Percentiles rank a stretch among this genome's conserved stretches.
Conservation (phyloP, 2,329 filamentous ascomycete genomes). For the Penicillium sp. region DNA sequence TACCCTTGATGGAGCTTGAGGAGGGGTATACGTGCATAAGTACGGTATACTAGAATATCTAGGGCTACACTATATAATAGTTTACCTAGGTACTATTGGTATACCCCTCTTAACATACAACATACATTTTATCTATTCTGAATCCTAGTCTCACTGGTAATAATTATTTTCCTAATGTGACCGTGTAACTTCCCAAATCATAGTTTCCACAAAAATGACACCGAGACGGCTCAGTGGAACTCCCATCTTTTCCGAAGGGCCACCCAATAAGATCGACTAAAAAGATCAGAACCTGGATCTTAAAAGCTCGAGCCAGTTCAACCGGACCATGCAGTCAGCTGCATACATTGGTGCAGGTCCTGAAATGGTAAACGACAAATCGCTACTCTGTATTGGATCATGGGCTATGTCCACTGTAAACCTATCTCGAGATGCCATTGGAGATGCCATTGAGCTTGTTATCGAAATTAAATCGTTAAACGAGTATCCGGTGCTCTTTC, state of each 20-base stretch:
- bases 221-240: constrained; percentile 14
- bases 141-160: not conserved
- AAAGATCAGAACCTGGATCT: constrained; percentile 9
- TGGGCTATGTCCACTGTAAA: not conserved
- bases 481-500: not conserved
- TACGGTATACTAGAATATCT: not conserved
- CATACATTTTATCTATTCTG: not conserved
- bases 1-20: not conserved
- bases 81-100: not conserved
- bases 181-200: not conserved
- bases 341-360: not conserved
- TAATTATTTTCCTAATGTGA: not conserved
- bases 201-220: not conserved
- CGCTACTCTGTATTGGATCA: not conserved
- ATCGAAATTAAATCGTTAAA: not conserved
- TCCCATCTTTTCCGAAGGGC: constrained; percentile 13
- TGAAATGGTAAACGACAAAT: not conserved
- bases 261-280: constrained; percentile 8
- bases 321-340: not conserved
- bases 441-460: not conserved
- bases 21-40: not conserved
- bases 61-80: not conserved
- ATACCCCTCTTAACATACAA: not conserved
- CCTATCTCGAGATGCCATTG: not conserved
- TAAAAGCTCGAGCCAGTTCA: constrained; percentile 2